These are phyloP conservation scores for Saccharomyces jurei DNA, from an alignment of 805 yeast species.

Conservation along the genomic window DNA sequence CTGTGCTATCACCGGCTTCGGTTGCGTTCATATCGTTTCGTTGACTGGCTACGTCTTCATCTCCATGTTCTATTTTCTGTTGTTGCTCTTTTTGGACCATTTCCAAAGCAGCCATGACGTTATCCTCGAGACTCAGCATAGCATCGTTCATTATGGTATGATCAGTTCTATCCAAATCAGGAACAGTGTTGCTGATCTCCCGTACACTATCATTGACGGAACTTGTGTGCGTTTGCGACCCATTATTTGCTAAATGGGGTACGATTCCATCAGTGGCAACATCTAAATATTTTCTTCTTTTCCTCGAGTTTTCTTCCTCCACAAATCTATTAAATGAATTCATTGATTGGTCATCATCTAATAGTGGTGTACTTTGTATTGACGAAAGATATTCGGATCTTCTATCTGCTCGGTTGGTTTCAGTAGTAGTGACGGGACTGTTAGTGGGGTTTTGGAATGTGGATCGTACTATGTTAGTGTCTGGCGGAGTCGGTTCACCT, in stretches of 20 bases:
- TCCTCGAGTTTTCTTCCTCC: slow-evolving; percentile 14
- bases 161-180: slow-evolving; percentile 6
- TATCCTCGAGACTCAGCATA: slow-evolving; percentile 20
- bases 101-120: slow-evolving; percentile 25
- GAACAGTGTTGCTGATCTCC: slow-evolving; percentile 5
- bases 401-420: neutral
- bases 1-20: neutral
- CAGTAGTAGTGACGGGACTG: neutral
- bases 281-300: slow-evolving; percentile 15
- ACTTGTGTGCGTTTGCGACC: neutral
- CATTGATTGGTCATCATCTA: slow-evolving; percentile 13
- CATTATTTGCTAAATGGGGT: neutral
- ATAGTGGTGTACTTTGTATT: neutral
- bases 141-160: slow-evolving; percentile 20
- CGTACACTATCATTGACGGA: neutral
- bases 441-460: neutral
- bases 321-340: slow-evolving; percentile 24
- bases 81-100: slow-evolving; percentile 17
- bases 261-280: slow-evolving; percentile 7
- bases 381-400: neutral
- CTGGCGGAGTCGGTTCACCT: slow-evolving; percentile 9
- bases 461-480: neutral
- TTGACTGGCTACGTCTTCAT: neutral
- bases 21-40: neutral
- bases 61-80: neutral